A percentile compares a stretch with the other conserved stretches of the same genome.
These are phyloP conservation scores for Euptelea pleiosperma DNA, from an alignment of 164 flowering plant species.

Conservation along the genomic window DNA sequence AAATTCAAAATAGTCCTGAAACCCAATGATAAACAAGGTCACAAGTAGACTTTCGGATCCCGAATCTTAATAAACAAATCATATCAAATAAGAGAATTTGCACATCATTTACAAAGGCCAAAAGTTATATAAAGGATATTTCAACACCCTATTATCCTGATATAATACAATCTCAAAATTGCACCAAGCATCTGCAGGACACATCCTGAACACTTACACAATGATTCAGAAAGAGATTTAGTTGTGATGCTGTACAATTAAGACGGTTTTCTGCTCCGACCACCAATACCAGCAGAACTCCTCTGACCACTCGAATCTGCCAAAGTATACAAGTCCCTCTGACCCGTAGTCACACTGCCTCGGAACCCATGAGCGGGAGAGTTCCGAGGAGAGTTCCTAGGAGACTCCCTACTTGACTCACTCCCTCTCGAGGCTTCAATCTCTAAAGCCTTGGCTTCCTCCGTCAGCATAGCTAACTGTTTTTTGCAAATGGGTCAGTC, in stretches of 20 bases:
- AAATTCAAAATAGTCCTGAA: neutral
- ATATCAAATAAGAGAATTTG: neutral
- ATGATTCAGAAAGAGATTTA: neutral
- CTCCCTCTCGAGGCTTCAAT: conserved; percentile 42
- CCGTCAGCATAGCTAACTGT: conserved; percentile 62
- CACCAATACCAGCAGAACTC: conserved; percentile 32
- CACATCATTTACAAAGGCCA: conserved; percentile 19
- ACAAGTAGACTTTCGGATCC: neutral
- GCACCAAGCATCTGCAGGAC: conserved; percentile 15
- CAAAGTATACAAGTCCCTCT: conserved; percentile 39
- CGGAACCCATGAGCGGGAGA: conserved; percentile 39
- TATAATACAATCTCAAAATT: conserved; percentile 20
- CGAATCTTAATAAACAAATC: conserved; percentile 1
- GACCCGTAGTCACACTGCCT: conserved; percentile 41
- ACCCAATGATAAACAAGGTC: conserved; percentile 5
- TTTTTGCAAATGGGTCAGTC: conserved; percentile 9
- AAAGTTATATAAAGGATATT: neutral
- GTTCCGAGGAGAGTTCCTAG: conserved; percentile 27
- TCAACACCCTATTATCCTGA: conserved; percentile 10
- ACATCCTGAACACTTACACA: conserved; percentile 15
- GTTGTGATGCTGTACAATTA: conserved; percentile 13
- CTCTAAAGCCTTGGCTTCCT: conserved; percentile 78
- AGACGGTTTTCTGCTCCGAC: conserved; percentile 50
- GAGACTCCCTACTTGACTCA: conserved; percentile 40
- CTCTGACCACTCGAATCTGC: conserved; percentile 29